These are phyloP conservation scores for Coemansia sp. DNA, from an alignment of 192 early-diverging fungal species.

Conservation along the genomic window DNA sequence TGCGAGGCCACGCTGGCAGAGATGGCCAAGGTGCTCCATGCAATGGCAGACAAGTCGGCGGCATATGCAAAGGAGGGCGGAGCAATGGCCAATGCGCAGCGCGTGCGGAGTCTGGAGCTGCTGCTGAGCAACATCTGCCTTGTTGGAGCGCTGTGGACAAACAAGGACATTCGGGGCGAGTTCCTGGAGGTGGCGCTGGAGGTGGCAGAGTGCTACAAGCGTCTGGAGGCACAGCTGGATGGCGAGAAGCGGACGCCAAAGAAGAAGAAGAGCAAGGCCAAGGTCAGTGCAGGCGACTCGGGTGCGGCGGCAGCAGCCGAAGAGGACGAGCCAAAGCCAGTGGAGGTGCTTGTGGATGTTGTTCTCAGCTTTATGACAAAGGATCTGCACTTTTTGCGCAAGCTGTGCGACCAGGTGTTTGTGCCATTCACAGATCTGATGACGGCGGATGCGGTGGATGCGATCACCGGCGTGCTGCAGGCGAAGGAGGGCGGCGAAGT, in stretches of 20 bases:
- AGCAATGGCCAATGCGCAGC: conserved; percentile 15
- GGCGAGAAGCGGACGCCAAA: conserved; percentile 51
- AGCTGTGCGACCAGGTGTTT: conserved; percentile 81
- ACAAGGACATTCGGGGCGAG: conserved; percentile 64
- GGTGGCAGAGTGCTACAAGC: conserved; percentile 71
- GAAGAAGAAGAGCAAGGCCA: conserved; percentile 52
- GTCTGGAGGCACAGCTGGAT: conserved; percentile 57
- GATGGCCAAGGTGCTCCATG: conserved; percentile 13
- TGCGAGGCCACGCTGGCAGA: conserved; percentile 12
- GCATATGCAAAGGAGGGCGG: not conserved
- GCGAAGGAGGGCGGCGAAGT: conserved; percentile 61
- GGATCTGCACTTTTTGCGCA: conserved; percentile 72
- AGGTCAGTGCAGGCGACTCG: not conserved
- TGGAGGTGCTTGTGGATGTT: conserved; percentile 94
- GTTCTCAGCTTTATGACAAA: conserved; percentile 85
- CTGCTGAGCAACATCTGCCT: conserved; percentile 39
- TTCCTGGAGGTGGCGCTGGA: conserved; percentile 62
- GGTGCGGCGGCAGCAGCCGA: no score
- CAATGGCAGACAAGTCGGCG: conserved; percentile 11
- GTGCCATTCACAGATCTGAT: conserved; percentile 73
- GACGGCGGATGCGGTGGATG: conserved; percentile 73
- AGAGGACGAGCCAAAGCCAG: conserved; percentile 69
- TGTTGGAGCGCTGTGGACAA: conserved; percentile 54
- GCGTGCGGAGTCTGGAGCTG: conserved; percentile 35
- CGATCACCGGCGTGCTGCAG: conserved; percentile 71